Evolutionary conservation across 2,329 filamentous ascomycete genomes (phyloP).

Genomic region (Penicillium glabrum): DNA sequence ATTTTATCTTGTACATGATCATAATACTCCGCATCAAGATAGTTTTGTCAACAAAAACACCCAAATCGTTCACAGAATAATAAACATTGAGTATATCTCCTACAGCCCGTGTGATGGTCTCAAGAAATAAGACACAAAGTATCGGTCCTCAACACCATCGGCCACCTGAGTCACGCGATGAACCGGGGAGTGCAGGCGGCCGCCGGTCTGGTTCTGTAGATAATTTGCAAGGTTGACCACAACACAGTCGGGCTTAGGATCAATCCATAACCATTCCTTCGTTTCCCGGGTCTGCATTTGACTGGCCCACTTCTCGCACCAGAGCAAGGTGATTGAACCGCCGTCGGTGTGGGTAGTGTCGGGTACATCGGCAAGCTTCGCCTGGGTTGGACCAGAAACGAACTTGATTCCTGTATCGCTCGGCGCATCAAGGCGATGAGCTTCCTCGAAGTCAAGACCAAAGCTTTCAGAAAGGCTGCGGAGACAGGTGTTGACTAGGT

Average conservation of each 20-base stretch:
- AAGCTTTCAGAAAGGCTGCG: constrained; percentile 8
- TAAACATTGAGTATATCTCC: too few species aligned
- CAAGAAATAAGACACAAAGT: constrained; percentile 28
- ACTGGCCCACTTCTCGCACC: constrained; percentile 19
- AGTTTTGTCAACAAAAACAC: too few species aligned
- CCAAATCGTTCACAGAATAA: too few species aligned
- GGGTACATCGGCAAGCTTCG: constrained; percentile 5
- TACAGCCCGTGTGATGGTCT: constrained; percentile 9
- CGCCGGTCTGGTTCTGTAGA: constrained; percentile 22
- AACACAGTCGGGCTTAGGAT: constrained; percentile 15
- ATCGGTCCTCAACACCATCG: constrained; percentile 21
- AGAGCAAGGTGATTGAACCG: constrained; percentile 18
- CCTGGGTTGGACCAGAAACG: constrained; percentile 13
- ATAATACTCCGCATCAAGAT: too few species aligned
- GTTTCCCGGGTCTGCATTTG: constrained; percentile 10
- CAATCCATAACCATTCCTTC: constrained; percentile 17
- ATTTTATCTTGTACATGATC: too few species aligned
- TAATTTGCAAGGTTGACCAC: constrained; percentile 27
- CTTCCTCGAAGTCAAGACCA: constrained; percentile 4
- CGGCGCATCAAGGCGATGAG: constrained; percentile 2
- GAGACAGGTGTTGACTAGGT: constrained; percentile 4
- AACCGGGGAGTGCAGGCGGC: constrained; percentile 21
- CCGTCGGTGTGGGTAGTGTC: constrained; percentile 18
- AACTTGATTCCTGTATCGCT: constrained; percentile 15
- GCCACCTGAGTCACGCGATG: constrained; percentile 26